Evolutionary conservation across 441 rosid genomes (phyloP).

Genomic region (Adansonia grandidieri): DNA sequence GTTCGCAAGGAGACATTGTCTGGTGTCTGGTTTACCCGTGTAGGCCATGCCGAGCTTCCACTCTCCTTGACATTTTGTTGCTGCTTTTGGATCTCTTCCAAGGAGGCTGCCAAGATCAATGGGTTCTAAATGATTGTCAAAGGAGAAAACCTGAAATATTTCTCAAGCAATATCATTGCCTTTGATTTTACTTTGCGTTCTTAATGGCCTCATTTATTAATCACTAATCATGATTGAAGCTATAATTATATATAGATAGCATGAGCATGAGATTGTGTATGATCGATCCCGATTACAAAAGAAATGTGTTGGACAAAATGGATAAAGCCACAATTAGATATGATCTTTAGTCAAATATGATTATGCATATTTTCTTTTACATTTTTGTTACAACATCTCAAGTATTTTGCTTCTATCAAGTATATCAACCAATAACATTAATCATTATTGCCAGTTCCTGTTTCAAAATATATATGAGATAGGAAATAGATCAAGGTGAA

Average conservation of each 20-base stretch:
- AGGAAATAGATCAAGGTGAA: neutral
- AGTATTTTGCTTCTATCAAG: neutral
- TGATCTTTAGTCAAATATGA: neutral
- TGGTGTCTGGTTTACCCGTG: slow-evolving; percentile 18
- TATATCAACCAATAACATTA: neutral
- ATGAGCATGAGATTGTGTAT: neutral
- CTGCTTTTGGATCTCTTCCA: slow-evolving; percentile 7
- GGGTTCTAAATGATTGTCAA: slow-evolving; percentile 8
- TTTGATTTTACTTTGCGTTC: neutral
- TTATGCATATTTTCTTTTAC: neutral
- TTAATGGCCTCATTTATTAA: neutral
- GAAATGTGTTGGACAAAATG: neutral
- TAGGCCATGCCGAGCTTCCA: slow-evolving; percentile 1
- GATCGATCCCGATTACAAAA: neutral
- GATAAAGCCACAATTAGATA: neutral
- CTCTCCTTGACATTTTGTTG: neutral
- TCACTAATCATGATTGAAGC: neutral
- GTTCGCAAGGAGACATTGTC: slow-evolving; percentile 32
- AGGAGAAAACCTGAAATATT: neutral
- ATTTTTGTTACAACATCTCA: neutral
- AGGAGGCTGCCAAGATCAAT: slow-evolving; percentile 1
- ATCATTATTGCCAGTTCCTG: too few relatives aligned
- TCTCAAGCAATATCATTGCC: slow-evolving; percentile 12
- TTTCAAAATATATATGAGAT: neutral
- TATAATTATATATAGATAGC: neutral